Percentiles rank a stretch among this genome's conserved stretches.
Conservation (phyloP, 305 asterid species). For the Solanum hybrid region DNA sequence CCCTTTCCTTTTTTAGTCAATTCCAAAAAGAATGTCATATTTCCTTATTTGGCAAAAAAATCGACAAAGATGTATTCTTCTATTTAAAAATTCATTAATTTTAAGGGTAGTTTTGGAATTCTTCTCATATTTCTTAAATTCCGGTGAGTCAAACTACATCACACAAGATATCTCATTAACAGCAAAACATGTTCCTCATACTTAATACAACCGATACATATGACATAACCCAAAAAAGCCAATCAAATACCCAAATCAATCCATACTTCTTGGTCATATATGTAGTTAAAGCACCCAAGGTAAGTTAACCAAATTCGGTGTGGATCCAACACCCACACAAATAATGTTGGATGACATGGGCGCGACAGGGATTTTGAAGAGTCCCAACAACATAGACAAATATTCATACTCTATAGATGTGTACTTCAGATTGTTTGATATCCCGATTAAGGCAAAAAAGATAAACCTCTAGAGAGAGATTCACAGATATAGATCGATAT, state of each 20-base stretch:
- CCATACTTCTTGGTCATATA: background rate
- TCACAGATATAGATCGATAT: background rate
- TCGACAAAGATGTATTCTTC: background rate
- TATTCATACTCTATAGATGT: slow-evolving; percentile 43
- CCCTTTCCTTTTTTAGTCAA: background rate
- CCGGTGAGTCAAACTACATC: background rate
- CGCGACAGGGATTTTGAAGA: background rate
- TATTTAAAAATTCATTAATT: too few species aligned
- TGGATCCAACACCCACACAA: background rate
- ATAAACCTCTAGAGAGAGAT: background rate
- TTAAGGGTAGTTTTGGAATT: background rate
- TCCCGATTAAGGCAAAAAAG: background rate
- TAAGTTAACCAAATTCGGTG: background rate
- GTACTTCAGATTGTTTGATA: background rate
- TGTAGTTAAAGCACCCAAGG: background rate
- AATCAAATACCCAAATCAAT: background rate
- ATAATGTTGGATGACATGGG: background rate
- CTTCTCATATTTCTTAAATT: background rate
- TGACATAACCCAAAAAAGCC: background rate
- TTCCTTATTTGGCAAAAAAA: background rate
- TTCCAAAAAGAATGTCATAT: background rate
- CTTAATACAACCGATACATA: background rate
- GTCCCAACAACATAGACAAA: slow-evolving; percentile 20
- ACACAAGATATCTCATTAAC: background rate
- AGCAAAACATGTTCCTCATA: background rate